phyloP scores from a whole-genome alignment of 2,329 filamentous ascomycete genomes.

The Penicillium sp. region DNA sequence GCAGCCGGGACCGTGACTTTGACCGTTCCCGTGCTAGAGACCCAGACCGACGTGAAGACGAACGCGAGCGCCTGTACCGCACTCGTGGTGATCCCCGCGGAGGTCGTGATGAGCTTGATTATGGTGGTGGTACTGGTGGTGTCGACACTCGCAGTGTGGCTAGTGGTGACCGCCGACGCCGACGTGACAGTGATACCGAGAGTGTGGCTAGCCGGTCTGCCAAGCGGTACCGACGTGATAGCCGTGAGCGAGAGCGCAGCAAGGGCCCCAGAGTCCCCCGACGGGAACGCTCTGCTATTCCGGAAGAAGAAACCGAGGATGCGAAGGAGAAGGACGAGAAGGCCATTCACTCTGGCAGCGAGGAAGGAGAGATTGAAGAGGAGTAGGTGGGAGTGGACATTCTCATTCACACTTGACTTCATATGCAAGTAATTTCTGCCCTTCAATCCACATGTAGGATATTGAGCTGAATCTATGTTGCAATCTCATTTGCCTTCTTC shows the following conservation, averaged over 20 bases:
- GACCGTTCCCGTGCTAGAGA: constrained; percentile 42
- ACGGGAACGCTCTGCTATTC: constrained; percentile 44
- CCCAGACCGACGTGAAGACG: constrained; percentile 67
- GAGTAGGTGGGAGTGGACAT: not conserved
- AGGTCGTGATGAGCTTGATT: constrained; percentile 84
- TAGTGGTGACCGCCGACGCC: constrained; percentile 69
- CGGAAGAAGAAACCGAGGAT: constrained; percentile 35
- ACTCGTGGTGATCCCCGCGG: constrained; percentile 76
- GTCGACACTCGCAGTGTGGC: constrained; percentile 54
- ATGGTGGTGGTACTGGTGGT: constrained; percentile 68
- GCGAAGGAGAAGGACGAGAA: constrained; percentile 47
- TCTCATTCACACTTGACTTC: not conserved
- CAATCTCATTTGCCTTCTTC: not conserved
- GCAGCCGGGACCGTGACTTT: constrained; percentile 44
- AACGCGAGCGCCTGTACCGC: constrained; percentile 83
- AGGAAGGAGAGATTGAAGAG: constrained; percentile 93
- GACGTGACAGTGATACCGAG: constrained; percentile 75
- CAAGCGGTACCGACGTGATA: constrained; percentile 55
- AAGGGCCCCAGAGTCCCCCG: constrained; percentile 52
- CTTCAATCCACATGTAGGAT: not conserved
- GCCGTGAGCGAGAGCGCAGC: constrained; percentile 40
- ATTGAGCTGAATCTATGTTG: constrained; percentile 5
- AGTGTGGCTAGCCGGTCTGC: constrained; percentile 58
- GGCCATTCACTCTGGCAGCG: constrained; percentile 77
- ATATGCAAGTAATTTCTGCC: constrained; percentile 8